Base-by-base conservation (phyloP, 345 rosid species). In the Arabidopsis suecica region DNA sequence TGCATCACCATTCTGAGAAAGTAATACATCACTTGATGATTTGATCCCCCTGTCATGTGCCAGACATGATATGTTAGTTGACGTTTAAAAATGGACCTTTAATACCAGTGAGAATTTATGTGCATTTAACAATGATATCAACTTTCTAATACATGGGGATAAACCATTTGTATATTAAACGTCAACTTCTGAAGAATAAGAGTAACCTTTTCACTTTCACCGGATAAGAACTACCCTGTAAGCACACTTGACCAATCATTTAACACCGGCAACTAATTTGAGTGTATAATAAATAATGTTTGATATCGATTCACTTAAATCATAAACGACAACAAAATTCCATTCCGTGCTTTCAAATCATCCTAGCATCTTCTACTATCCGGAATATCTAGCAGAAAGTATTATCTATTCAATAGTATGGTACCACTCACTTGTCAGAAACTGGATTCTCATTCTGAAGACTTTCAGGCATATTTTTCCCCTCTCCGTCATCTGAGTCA, bases 361-460 rank as follows among this genome's bases (percentile, higher is more conserved):
- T 18, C 34, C 4, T 20, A 37, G 25, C 33, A 38, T 36, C 49
- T 25, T 64, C 23, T 37, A 2, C 32, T 48, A 75, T 34, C n/a
- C 42, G 20, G 25, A 63, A 58, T 18, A 69, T 12, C 67, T 65
- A 73, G 3, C 25, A 28, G 57, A 3, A 18, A 25, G 10, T 41
- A 37, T 44, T 33, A 44, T 22, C 20, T 59, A 13, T 76, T 47
- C 22, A 60, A 5, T 42, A 49, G 44, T 30, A 45, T 36, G 63
- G 44, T 30, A 45, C 6, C n/a, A 71, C 84, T 74, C 28, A 81
- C 82, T 58, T 49, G 16, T 47, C 64, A 62, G 16, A 32, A 50
- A 62, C 63, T 51, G 71, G 74, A 78, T 32, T 78, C 49, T 80
- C 84, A 54, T 63, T 78, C 69, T 68, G 67, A 41, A 74, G 63